Evolutionary conservation across 2,329 filamentous ascomycete species (phyloP).

Genomic region (Aspergillus nomiae): DNA sequence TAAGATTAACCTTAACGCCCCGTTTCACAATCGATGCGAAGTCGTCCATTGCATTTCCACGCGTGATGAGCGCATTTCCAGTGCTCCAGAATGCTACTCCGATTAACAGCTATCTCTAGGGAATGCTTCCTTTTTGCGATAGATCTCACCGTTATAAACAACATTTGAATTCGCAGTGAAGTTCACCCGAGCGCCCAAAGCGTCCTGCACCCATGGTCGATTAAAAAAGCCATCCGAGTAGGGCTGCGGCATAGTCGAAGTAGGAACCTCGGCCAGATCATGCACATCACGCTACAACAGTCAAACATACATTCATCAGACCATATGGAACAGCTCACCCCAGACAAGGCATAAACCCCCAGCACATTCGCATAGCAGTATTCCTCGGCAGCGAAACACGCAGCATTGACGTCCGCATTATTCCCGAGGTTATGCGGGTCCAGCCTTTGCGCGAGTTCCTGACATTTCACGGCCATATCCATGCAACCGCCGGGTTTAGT

Average conservation of each 20-base stretch:
- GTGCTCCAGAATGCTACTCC: slow-evolving; percentile 1
- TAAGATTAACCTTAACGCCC: slow-evolving; percentile 4
- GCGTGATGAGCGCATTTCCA: slow-evolving; percentile 7
- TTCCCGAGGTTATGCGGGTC: slow-evolving; percentile 1
- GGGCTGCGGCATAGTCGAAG: background rate
- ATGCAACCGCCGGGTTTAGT: background rate
- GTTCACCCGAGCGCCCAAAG: background rate
- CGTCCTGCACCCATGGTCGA: background rate
- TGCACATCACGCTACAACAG: background rate
- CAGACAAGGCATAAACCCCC: background rate
- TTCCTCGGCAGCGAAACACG: background rate
- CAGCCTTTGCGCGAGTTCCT: background rate
- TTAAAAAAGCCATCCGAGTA: background rate
- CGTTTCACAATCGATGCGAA: slow-evolving; percentile 6
- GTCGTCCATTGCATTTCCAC: slow-evolving; percentile 5
- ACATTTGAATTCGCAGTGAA: background rate
- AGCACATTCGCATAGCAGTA: slow-evolving; percentile 2
- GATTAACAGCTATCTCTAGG: background rate
- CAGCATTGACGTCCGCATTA: background rate
- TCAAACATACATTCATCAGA: background rate
- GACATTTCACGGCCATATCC: background rate
- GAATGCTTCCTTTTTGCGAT: rapidly evolving
- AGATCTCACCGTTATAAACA: background rate
- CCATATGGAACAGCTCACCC: background rate
- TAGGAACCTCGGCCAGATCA: background rate